Percentiles rank a stretch among this genome's conserved stretches.
phyloP scores from a whole-genome alignment of 768 basidiomycete species.

The Strobilomyces echinocephalus region DNA sequence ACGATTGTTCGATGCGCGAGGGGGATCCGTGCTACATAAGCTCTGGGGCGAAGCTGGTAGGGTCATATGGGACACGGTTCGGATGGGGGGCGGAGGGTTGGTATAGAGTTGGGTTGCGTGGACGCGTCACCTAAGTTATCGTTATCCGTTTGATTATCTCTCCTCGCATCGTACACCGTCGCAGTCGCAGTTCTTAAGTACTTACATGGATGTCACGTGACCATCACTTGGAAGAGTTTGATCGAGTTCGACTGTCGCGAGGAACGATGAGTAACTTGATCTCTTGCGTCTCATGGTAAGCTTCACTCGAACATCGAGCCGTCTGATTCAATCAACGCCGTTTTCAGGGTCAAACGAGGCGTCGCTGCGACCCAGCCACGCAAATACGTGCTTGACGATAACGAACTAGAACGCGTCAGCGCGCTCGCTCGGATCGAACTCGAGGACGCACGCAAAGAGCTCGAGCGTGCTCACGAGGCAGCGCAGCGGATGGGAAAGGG shows the following conservation, averaged over 20 bases:
- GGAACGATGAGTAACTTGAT: conserved; percentile 66
- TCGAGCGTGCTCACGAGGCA: conserved; percentile 75
- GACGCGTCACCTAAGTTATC: conserved; percentile 12
- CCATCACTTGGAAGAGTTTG: conserved; percentile 4
- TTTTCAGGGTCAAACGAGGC: conserved; percentile 71
- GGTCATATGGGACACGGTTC: conserved; percentile 60
- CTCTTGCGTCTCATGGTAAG: conserved; percentile 61
- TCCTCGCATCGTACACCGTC: background rate
- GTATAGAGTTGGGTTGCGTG: conserved; percentile 37
- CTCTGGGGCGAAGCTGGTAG: conserved; percentile 50
- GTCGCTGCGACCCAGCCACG: conserved; percentile 67
- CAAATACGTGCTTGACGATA: conserved; percentile 87
- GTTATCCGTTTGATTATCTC: conserved; percentile 6
- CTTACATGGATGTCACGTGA: conserved; percentile 14
- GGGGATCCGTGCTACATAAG: conserved; percentile 33
- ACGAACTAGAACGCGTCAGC: conserved; percentile 86
- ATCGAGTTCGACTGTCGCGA: background rate
- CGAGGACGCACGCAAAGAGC: conserved; percentile 83
- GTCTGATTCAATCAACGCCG: background rate
- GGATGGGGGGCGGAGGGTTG: conserved; percentile 73
- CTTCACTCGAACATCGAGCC: background rate
- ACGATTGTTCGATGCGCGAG: conserved; percentile 43
- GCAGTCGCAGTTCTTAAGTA: background rate
- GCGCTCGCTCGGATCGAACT: conserved; percentile 81
- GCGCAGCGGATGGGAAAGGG: conserved; percentile 67